phyloP scores from a whole-genome alignment of 192 early-diverging fungal species.

The Coemansia sp. region DNA sequence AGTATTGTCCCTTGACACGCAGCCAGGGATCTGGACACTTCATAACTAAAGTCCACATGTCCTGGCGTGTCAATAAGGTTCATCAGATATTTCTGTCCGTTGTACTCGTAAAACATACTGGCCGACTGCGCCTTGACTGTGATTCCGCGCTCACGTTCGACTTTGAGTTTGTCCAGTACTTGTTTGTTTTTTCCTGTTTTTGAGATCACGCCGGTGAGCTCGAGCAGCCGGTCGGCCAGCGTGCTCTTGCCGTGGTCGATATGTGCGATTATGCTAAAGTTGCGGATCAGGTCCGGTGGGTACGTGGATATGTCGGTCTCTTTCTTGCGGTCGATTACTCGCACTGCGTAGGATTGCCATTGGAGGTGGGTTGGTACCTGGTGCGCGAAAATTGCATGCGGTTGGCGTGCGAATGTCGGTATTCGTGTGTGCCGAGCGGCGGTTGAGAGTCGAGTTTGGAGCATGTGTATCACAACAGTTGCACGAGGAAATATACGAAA shows the following conservation, averaged over 20 bases:
- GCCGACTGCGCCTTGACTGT: conserved; percentile 94
- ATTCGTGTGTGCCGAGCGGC: neutral
- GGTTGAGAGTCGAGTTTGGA: neutral
- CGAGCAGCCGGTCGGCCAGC: conserved; percentile 90
- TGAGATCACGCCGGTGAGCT: conserved; percentile 83
- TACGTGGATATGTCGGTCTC: conserved; percentile 65
- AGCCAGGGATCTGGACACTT: conserved; percentile 89
- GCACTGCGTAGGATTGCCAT: neutral
- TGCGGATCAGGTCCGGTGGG: conserved; percentile 81
- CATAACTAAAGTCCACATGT: conserved; percentile 93
- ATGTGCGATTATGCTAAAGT: conserved; percentile 90
- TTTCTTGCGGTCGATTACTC: neutral
- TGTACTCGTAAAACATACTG: conserved; percentile 90
- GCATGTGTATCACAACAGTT: neutral
- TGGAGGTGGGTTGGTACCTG: neutral
- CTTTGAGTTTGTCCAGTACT: conserved; percentile 93
- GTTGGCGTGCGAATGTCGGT: neutral
- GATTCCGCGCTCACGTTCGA: conserved; percentile 94
- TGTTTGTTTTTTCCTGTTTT: conserved; percentile 74
- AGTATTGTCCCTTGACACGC: conserved; percentile 93
- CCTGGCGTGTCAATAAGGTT: conserved; percentile 97
- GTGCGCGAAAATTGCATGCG: too few relatives aligned
- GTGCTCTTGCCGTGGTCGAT: conserved; percentile 91
- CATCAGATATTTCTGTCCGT: conserved; percentile 78
- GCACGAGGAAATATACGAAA: neutral